Base-by-base conservation (phyloP, 2,329 filamentous ascomycete genomes). In the Colletotrichum phormii region DNA sequence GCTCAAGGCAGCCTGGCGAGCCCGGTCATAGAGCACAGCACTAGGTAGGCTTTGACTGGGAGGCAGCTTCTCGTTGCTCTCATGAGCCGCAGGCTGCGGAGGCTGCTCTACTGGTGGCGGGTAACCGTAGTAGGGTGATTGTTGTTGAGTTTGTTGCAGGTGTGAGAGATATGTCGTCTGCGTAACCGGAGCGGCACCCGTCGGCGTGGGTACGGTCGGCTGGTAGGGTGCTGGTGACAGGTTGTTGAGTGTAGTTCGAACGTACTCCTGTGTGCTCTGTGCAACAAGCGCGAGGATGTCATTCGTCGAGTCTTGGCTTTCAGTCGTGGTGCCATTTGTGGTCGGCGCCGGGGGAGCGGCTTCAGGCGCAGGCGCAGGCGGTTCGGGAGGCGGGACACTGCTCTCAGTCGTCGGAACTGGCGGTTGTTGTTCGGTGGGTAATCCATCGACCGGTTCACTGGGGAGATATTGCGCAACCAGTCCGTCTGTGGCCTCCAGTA, bases 21-120 rank as follows among this genome's bases (percentile, higher is more conserved):
- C 89, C 65, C 87, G 86, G 72, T 90, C 89, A 70, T 91, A 91
- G 1, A 91, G 80, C 1, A 87, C 83, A 0, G 88, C 84, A 24
- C 88, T 90, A 0, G 89, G 85, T 24, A 85, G 87, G 5, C 85
- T 86, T 74, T 91, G 89, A 61, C 89, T 88, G 0, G 89, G 89
- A 4, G 89, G 89, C 0, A 91, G 77, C 7, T 75, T 73, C 26
- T 80, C 79, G 31, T 83, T 83, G 49, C 83, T 80, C 2, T 80
- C 80, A 13, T 78, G 79, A 3, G 75, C 78, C 5, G 77, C 78
- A 13, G 75, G 79, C 15, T 75, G 80, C 8, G 76, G 78, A 31
- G 72, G 61, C 15, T 73, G 74, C 24, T 75, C 74, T 26, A 68
- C 62, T 13, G 53, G 70, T 8, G 58, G 72, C 9, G 72, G 61